Evolutionary conservation across 495 filamentous ascomycete genomes (phyloP).

Genomic region (Hyaloscypha variabilis): DNA sequence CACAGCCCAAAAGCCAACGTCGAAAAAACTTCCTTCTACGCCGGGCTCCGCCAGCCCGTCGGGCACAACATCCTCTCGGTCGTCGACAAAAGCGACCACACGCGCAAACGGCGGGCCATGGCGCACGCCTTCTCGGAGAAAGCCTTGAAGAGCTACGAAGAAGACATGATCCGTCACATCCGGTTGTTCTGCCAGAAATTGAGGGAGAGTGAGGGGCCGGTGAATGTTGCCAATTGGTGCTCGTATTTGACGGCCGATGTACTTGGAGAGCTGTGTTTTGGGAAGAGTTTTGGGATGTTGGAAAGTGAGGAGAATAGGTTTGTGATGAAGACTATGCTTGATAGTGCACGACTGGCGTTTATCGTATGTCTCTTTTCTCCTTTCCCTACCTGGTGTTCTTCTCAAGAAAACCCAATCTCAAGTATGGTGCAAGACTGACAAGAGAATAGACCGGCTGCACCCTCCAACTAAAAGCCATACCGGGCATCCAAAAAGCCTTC

Average conservation of each 20-base stretch:
- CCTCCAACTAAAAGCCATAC: too few relatives aligned
- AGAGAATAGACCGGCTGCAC: too few relatives aligned
- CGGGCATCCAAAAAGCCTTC: background rate
- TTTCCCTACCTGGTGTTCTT: background rate
- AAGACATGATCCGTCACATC: background rate
- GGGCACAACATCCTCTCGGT: conserved; percentile 27
- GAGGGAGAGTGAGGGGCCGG: background rate
- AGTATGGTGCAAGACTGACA: too few relatives aligned
- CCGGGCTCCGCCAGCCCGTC: conserved; percentile 27
- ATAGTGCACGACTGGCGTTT: too few relatives aligned
- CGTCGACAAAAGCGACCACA: conserved; percentile 16
- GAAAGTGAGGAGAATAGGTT: background rate
- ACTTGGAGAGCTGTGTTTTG: background rate
- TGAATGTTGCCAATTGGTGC: background rate
- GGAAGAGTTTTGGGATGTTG: background rate
- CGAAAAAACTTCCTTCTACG: conserved; percentile 35
- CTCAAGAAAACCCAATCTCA: background rate
- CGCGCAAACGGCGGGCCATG: conserved; percentile 5
- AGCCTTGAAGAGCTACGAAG: background rate
- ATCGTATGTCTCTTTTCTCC: too few relatives aligned
- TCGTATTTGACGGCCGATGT: background rate
- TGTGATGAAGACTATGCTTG: background rate
- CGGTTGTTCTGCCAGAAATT: background rate
- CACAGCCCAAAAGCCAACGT: conserved; percentile 34
- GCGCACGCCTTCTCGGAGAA: conserved; percentile 7